phyloP scores from a whole-genome alignment of 2,329 filamentous ascomycete genomes.

The Neonectria punicea region DNA sequence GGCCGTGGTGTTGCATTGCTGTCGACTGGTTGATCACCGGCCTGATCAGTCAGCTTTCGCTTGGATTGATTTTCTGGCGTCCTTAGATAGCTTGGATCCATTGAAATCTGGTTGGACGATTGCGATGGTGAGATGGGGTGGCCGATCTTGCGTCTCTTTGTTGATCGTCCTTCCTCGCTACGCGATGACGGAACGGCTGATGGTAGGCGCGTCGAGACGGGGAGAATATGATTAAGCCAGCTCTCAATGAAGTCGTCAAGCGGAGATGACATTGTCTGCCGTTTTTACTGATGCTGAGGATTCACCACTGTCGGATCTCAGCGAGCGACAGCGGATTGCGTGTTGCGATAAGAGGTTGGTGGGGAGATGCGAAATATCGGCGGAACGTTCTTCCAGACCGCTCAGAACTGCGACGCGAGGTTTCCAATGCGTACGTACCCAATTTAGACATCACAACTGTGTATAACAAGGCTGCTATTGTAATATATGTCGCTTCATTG shows the following conservation, averaged over 20 bases:
- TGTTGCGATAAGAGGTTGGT: background rate
- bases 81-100: background rate
- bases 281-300: background rate
- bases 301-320: background rate
- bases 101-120: background rate
- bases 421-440: no score
- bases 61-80: background rate
- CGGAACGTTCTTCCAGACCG: background rate
- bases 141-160: background rate
- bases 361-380: background rate
- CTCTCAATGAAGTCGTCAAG: background rate
- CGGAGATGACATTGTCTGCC: background rate
- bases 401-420: no score
- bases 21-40: background rate
- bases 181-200: background rate
- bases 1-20: slow-evolving; percentile 10
- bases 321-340: background rate
- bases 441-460: no score
- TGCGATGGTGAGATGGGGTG: background rate
- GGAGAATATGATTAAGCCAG: background rate
- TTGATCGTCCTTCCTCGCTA: background rate
- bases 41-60: background rate
- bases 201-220: background rate
- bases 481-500: no score
- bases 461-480: no score